phyloP scores from a whole-genome alignment of 2,329 filamentous ascomycete species.

The Aspergillus sp. region DNA sequence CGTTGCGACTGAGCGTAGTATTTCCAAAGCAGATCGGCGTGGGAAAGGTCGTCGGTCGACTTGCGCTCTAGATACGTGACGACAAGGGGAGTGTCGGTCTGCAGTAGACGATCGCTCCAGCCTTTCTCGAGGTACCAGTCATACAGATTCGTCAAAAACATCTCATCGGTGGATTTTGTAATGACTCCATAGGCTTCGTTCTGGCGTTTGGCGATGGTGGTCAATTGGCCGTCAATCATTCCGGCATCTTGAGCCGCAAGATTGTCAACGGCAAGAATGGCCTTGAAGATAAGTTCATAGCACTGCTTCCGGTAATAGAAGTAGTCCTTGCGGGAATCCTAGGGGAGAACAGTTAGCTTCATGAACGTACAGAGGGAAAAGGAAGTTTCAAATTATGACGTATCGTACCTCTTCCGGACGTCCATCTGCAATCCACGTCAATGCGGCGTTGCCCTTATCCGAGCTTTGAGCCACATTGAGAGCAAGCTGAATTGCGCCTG shows the following conservation, averaged over 20 bases:
- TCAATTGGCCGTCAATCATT: conserved; percentile 73
- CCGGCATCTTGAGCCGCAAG: conserved; percentile 69
- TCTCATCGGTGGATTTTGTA: conserved; percentile 81
- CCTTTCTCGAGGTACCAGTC: conserved; percentile 92
- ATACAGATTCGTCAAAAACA: conserved; percentile 95
- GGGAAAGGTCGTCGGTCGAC: conserved; percentile 67
- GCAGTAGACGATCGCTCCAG: conserved; percentile 81
- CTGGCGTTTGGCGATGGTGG: conserved; percentile 73
- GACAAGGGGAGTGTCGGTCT: conserved; percentile 81
- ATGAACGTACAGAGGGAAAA: background rate
- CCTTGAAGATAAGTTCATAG: conserved; percentile 84
- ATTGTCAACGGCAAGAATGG: conserved; percentile 74
- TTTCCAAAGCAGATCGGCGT: conserved; percentile 88
- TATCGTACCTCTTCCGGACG: conserved; percentile 57
- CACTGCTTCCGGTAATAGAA: conserved; percentile 73
- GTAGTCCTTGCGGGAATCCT: conserved; percentile 66
- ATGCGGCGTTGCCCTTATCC: conserved; percentile 81
- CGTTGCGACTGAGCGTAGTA: conserved; percentile 84
- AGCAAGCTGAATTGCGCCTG: conserved; percentile 79
- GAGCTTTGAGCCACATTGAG: conserved; percentile 78
- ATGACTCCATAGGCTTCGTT: conserved; percentile 90
- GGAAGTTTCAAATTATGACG: background rate
- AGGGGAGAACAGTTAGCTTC: conserved; percentile 16
- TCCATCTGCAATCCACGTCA: conserved; percentile 85
- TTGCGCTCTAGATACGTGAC: conserved; percentile 80